A percentile compares a stretch with the other conserved stretches of the same genome.
These are phyloP conservation scores for Aphanomyces invadans DNA, from an alignment of 352 stramenopile species.

Conservation along the genomic window DNA sequence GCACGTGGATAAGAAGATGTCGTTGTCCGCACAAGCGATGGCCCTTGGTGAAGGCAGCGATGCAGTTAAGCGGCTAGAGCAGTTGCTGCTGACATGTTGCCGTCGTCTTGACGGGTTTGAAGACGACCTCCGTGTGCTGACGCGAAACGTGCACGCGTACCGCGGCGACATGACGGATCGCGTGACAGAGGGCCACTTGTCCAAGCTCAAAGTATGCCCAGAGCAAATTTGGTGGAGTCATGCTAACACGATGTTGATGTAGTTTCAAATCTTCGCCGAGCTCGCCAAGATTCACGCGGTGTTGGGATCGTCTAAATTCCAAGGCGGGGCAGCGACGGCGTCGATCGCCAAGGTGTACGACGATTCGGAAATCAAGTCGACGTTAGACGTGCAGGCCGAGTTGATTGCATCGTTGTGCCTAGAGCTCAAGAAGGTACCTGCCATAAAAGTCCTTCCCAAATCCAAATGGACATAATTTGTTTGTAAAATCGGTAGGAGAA, in stretches of 20 bases:
- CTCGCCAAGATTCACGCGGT: conserved; percentile 18
- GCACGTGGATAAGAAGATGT: conserved; percentile 1
- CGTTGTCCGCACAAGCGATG: background rate
- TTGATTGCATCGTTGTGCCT: conserved; percentile 18
- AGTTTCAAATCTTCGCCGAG: conserved; percentile 25
- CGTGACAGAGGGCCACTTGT: conserved; percentile 17
- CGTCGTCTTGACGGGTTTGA: conserved; percentile 22
- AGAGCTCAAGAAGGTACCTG: conserved; percentile 33
- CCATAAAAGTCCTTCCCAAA: background rate
- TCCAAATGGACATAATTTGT: too few relatives aligned
- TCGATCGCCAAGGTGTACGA: conserved; percentile 15
- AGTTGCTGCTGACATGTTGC: conserved; percentile 5
- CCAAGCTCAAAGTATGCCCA: conserved; percentile 15
- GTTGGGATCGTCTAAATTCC: conserved; percentile 19
- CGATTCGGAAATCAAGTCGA: conserved; percentile 18
- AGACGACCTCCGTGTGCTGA: conserved; percentile 19
- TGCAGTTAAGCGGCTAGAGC: conserved; percentile 15
- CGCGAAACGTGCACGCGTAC: conserved; percentile 18
- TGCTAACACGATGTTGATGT: background rate
- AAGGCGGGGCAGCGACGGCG: background rate
- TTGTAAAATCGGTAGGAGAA: too few relatives aligned
- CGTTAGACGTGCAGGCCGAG: conserved; percentile 22
- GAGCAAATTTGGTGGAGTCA: background rate
- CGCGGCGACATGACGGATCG: conserved; percentile 16
- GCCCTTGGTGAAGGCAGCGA: conserved; percentile 10